Evolutionary conservation across 176 grass and related monocot species (phyloP).

Genomic region (Oryza coarctata): DNA sequence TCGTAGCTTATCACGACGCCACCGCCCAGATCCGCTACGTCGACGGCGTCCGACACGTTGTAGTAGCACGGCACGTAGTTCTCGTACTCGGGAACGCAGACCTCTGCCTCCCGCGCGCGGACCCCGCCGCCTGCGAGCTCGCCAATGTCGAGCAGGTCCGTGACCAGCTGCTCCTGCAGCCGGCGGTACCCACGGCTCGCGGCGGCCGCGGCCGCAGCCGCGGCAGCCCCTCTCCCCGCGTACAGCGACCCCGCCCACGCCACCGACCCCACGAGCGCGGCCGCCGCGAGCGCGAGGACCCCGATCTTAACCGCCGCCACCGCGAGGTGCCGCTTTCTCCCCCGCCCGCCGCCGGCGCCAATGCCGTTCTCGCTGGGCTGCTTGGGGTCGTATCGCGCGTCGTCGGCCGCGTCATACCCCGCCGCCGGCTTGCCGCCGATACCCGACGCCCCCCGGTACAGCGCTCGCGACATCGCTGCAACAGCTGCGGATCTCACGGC

Average conservation of each 20-base stretch:
- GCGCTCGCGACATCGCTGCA: conserved; percentile 75
- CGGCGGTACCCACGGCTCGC: conserved; percentile 63
- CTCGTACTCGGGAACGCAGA: conserved; percentile 64
- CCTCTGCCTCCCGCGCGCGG: conserved; percentile 66
- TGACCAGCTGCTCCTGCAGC: conserved; percentile 85
- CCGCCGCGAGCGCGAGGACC: conserved; percentile 39
- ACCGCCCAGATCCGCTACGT: conserved; percentile 65
- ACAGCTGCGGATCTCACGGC: conserved; percentile 42
- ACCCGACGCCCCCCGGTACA: conserved; percentile 75
- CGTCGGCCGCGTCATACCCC: conserved; percentile 20
- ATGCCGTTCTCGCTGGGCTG: conserved; percentile 64
- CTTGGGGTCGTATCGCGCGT: conserved; percentile 57
- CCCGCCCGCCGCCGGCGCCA: conserved; percentile 14
- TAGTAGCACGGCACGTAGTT: conserved; percentile 92
- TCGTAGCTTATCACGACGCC: conserved; percentile 63
- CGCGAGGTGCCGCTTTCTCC: conserved; percentile 46
- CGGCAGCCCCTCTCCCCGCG: conserved; percentile 15
- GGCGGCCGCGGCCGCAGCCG: conserved; percentile 27
- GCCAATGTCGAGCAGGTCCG: conserved; percentile 79
- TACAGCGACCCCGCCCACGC: conserved; percentile 81
- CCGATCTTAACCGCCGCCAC: conserved; percentile 57
- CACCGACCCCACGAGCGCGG: conserved; percentile 59
- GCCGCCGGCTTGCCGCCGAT: conserved; percentile 44
- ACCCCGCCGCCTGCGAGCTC: conserved; percentile 69
- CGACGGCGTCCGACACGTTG: conserved; percentile 75